A percentile compares a stretch with the other conserved stretches of the same genome.
These are phyloP conservation scores for Cercospora citrullina DNA, from an alignment of 2,329 filamentous ascomycete genomes.

Conservation along the genomic window DNA sequence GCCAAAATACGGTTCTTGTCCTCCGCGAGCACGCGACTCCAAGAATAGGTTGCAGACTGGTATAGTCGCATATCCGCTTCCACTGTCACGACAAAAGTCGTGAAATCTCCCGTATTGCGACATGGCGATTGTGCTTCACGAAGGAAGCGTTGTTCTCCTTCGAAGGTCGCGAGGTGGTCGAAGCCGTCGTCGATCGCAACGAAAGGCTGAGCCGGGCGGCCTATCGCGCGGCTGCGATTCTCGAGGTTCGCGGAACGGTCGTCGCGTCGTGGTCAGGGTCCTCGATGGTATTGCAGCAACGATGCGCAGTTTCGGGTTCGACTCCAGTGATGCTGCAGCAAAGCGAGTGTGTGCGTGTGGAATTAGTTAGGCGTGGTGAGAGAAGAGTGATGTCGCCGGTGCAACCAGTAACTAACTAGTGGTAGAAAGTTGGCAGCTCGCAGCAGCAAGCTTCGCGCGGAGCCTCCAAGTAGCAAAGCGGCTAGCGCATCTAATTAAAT, in stretches of 20 bases:
- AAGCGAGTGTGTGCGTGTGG: constrained; percentile 4
- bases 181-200: background rate
- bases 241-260: background rate
- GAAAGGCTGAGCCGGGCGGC: background rate
- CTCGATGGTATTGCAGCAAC: background rate
- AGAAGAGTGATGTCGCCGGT: constrained; percentile 5
- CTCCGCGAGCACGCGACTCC: constrained; percentile 59
- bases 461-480: constrained; percentile 6
- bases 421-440: constrained; percentile 13
- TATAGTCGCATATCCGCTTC: constrained; percentile 40
- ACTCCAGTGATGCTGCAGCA: background rate
- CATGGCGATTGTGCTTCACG: constrained; percentile 15
- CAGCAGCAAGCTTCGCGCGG: constrained; percentile 12
- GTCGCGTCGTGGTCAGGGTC: background rate
- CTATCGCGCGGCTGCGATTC: constrained; percentile 1
- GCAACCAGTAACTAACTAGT: background rate
- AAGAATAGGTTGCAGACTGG: constrained; percentile 64
- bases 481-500: constrained; percentile 4
- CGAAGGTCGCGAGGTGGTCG: background rate
- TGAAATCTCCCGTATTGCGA: constrained; percentile 41
- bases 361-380: background rate
- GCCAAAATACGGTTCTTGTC: constrained; percentile 44
- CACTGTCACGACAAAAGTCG: constrained; percentile 54
- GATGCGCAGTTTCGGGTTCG: background rate
- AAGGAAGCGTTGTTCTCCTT: background rate